Conservation (phyloP, 192 early-diverging fungal species). For the Entophlyctis luteolus region DNA sequence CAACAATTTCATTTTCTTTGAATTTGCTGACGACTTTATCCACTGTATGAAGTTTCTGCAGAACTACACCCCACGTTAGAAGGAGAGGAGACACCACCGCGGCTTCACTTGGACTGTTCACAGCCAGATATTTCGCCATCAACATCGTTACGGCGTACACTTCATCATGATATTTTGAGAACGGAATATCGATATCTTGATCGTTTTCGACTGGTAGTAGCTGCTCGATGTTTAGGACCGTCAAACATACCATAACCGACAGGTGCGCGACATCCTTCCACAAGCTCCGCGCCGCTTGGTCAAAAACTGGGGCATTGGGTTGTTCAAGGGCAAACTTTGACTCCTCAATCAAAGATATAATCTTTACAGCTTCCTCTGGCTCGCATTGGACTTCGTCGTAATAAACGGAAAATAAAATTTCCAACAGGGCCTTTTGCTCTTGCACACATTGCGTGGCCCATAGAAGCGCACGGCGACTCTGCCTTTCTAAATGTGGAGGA, state of each 20-base stretch:
- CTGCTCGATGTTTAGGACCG: slow-evolving; percentile 26
- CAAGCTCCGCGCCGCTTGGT: slow-evolving; percentile 22
- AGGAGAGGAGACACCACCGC: slow-evolving; percentile 29
- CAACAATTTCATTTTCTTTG: neutral
- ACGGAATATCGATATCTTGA: neutral
- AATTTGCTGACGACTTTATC: neutral
- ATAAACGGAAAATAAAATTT: slow-evolving; percentile 42
- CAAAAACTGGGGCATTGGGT: slow-evolving; percentile 34
- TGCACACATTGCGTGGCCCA: slow-evolving; percentile 40
- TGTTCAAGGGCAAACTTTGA: slow-evolving; percentile 34
- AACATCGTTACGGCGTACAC: slow-evolving; percentile 1
- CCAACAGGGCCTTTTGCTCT: slow-evolving; percentile 37
- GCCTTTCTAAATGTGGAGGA: slow-evolving; percentile 22
- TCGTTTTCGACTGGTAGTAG: neutral
- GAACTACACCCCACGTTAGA: slow-evolving; percentile 34
- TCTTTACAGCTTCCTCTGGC: neutral
- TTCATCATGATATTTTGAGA: slow-evolving; percentile 1
- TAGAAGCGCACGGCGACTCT: slow-evolving; percentile 16
- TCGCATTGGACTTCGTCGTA: slow-evolving; percentile 16
- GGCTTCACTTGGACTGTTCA: neutral
- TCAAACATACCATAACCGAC: slow-evolving; percentile 32
- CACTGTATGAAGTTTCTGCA: slow-evolving; percentile 11
- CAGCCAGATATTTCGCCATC: slow-evolving; percentile 3
- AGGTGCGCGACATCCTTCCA: slow-evolving; percentile 27
- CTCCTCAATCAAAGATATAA: slow-evolving; percentile 2